Evolutionary conservation across 306 rosid genomes (phyloP), one percentile per base, ranked within the genome.

Genomic region (Begonia masoniana): DNA sequence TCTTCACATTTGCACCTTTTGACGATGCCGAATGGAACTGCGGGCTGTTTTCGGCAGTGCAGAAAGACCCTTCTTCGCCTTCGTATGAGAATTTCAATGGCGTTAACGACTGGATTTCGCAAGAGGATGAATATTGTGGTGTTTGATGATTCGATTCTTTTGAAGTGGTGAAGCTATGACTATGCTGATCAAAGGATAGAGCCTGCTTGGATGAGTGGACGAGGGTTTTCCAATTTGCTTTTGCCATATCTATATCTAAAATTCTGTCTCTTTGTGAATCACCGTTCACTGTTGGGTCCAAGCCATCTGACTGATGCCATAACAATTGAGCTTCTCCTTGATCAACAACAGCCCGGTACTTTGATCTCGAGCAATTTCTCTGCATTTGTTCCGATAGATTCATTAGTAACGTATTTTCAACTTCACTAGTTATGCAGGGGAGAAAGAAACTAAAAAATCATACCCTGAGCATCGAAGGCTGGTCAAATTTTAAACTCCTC

Each of bases 11-110:
- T 4, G 47, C 71, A 2, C 85, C 82, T 54, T 54, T 64, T 0
- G 94, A 89, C 4, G 74, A 71, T 8, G 81, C 80, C 10, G 92
- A 81, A 51, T 62, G 66, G 47, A 62, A 55, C 43, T 76, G 94
- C 0, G 94, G 84, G 62, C 80, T 81, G 58, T 65, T 72, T 15
- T 71, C 61, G 6, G 94, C 89, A 10, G 89, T 84, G 71, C 73
- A 78, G 71, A 77, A 88, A 17, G 80, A 64, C 10, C 54, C 71
- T 15, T 87, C 85, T 46, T 82, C 96, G 16, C 65, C 61, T 50
- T 77, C 84, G 0, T 67, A 65, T 2, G 60, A 12, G 58, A 61
- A 48, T 46, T 71, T 69, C 53, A 65, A 47, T 5, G 84, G 83
- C 52, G 67, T 66, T 26, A 56, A 53, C 10, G 83, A 79, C 19